Evolutionary conservation across 192 early-diverging fungal genomes (phyloP).

Genomic region (Coemansia sp.): DNA sequence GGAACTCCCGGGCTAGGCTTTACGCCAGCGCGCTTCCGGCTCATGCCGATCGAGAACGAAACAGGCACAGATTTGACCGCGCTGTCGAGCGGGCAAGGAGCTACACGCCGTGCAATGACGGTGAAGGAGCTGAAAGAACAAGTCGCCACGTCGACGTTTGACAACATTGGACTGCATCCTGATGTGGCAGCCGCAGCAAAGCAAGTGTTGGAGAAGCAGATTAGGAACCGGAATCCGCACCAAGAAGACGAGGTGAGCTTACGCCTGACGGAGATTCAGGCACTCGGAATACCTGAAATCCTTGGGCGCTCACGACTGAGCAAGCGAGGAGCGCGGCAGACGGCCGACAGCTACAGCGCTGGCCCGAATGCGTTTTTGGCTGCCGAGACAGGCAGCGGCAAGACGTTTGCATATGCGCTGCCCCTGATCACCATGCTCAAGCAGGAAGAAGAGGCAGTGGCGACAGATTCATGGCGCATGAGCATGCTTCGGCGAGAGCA

Average conservation of each 20-base stretch:
- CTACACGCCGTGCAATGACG: background rate
- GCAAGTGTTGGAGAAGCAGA: constrained; percentile 26
- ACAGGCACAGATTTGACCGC: constrained; percentile 35
- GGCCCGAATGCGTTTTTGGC: constrained; percentile 66
- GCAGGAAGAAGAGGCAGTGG: constrained; percentile 51
- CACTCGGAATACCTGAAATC: constrained; percentile 74
- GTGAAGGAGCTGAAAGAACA: constrained; percentile 23
- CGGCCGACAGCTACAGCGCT: constrained; percentile 12
- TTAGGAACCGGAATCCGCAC: background rate
- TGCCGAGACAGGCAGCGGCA: constrained; percentile 90
- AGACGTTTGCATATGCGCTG: constrained; percentile 85
- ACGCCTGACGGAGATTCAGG: constrained; percentile 82
- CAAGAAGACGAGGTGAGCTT: constrained; percentile 35
- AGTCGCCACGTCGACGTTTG: constrained; percentile 51
- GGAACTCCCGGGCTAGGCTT: constrained; percentile 56
- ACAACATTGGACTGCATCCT: constrained; percentile 62
- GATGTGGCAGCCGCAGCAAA: constrained; percentile 56
- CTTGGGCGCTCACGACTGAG: constrained; percentile 38
- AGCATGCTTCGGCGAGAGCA: constrained; percentile 63
- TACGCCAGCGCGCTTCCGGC: constrained; percentile 61
- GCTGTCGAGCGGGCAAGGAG: constrained; percentile 11
- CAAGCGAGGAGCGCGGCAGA: constrained; percentile 9
- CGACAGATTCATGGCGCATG: background rate
- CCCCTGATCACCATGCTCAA: constrained; percentile 79
- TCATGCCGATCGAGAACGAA: constrained; percentile 61